Conservation (phyloP, 768 basidiomycete species). For the Tremella mesenterica region DNA sequence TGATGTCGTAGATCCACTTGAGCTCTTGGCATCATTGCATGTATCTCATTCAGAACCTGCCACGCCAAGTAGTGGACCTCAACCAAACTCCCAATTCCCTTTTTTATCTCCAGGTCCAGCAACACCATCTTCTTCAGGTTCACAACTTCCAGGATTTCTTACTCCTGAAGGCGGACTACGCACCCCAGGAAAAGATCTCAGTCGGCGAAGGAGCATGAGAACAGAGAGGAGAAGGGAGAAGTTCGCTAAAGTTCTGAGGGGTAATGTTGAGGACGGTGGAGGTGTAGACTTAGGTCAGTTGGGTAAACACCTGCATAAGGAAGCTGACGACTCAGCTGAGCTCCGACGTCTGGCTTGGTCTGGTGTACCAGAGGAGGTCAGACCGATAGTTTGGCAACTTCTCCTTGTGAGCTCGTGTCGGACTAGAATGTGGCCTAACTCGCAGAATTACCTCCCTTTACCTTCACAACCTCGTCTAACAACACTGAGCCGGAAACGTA, state of each 20-base stretch:
- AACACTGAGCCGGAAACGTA: conserved; percentile 78
- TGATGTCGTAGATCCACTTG: conserved; percentile 9
- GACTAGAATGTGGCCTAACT: neutral
- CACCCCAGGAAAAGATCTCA: conserved; percentile 11
- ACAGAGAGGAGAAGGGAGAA: conserved; percentile 40
- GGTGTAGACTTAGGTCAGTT: conserved; percentile 62
- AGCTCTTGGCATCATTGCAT: conserved; percentile 7
- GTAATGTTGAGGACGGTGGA: conserved; percentile 45
- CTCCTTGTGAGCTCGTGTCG: conserved; percentile 60
- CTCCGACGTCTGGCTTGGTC: conserved; percentile 89
- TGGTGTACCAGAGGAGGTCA: conserved; percentile 76
- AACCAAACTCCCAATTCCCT: conserved; percentile 22
- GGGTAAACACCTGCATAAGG: neutral
- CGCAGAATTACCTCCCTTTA: conserved; percentile 83
- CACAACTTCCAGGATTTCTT: neutral
- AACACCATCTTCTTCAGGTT: conserved; percentile 50
- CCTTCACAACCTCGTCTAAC: conserved; percentile 63
- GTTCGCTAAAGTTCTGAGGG: conserved; percentile 36
- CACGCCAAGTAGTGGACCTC: no score
- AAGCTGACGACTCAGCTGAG: conserved; percentile 51
- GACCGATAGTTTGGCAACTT: conserved; percentile 89
- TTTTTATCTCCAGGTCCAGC: conserved; percentile 45
- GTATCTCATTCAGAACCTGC: conserved; percentile 21
- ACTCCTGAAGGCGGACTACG: neutral
- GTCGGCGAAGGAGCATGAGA: conserved; percentile 33